Conservation (phyloP, 2,329 filamentous ascomycete species). For the Apiospora pterosperma region DNA sequence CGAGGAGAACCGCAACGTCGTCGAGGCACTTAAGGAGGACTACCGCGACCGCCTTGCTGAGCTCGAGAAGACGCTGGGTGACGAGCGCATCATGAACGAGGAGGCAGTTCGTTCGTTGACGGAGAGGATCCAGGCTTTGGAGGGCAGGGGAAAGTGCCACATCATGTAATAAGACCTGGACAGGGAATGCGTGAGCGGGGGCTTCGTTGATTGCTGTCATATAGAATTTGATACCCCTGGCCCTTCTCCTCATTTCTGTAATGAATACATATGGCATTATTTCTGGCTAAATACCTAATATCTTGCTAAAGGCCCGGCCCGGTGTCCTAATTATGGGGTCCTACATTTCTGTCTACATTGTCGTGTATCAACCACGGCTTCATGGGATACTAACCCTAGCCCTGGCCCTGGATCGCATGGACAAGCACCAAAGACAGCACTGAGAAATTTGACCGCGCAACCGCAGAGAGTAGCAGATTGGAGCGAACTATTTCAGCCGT, state of each 20-base stretch:
- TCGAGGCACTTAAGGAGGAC: slow-evolving; percentile 23
- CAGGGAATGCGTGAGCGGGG: not conserved
- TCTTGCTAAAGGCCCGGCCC: not conserved
- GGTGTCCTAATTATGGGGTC: no score
- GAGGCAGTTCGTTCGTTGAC: slow-evolving; percentile 18
- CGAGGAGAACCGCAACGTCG: slow-evolving; percentile 19
- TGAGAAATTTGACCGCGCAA: no score
- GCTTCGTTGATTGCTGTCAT: not conserved
- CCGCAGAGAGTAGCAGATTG: no score
- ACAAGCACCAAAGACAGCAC: no score
- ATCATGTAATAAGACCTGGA: slow-evolving; percentile 21
- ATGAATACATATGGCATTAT: not conserved
- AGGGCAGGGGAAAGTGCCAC: slow-evolving; percentile 17
- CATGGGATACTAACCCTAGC: no score
- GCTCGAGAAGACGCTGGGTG: slow-evolving; percentile 20
- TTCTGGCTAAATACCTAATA: not conserved
- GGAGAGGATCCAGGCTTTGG: slow-evolving; percentile 20
- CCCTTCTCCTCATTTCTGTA: not conserved
- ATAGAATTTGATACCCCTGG: not conserved
- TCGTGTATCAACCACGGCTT: no score
- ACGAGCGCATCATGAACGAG: slow-evolving; percentile 25
- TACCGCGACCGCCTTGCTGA: slow-evolving; percentile 20
- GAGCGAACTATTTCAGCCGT: no score
- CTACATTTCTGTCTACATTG: no score
- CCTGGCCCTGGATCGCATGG: no score